Evolutionary conservation across 1,139 yeast genomes (phyloP).

Genomic region (Casaregolazyma lundiana): DNA sequence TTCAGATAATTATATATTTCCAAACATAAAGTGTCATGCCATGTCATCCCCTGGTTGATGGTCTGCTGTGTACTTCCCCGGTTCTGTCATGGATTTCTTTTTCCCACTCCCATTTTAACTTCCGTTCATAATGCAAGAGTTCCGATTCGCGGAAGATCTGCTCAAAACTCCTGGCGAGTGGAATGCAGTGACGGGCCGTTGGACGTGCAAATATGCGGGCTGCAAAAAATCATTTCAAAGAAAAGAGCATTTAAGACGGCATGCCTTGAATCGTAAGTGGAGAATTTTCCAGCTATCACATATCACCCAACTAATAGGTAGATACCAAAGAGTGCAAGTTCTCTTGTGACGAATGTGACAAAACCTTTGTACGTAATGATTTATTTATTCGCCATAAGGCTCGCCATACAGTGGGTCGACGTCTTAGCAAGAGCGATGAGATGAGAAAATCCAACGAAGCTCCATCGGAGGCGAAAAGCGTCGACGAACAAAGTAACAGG

Average conservation of each 20-base stretch:
- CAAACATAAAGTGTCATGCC: too few relatives aligned
- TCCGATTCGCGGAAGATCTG: too few relatives aligned
- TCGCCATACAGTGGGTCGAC: constrained; percentile 18
- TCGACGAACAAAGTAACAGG: not conserved
- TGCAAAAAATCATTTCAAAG: constrained; percentile 21
- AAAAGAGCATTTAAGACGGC: constrained; percentile 24
- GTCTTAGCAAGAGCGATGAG: constrained; percentile 2
- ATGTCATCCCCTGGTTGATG: too few relatives aligned
- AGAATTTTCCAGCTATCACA: not conserved
- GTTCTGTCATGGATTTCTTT: too few relatives aligned
- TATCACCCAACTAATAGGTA: not conserved
- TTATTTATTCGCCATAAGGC: constrained; percentile 18
- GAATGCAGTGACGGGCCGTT: not conserved
- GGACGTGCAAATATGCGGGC: constrained; percentile 12
- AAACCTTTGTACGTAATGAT: constrained; percentile 18
- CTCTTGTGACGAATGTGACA: constrained; percentile 18
- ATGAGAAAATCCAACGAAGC: not conserved
- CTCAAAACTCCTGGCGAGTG: not conserved
- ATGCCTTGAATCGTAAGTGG: constrained; percentile 19
- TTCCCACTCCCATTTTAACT: too few relatives aligned
- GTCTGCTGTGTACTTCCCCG: too few relatives aligned
- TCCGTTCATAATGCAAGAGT: too few relatives aligned
- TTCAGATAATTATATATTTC: too few relatives aligned
- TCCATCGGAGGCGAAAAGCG: not conserved
- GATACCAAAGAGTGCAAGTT: constrained; percentile 17